A percentile compares a stretch with the other conserved stretches of the same genome.
Conservation (phyloP, 805 yeast genomes). For the Teunomyces tritomae region DNA sequence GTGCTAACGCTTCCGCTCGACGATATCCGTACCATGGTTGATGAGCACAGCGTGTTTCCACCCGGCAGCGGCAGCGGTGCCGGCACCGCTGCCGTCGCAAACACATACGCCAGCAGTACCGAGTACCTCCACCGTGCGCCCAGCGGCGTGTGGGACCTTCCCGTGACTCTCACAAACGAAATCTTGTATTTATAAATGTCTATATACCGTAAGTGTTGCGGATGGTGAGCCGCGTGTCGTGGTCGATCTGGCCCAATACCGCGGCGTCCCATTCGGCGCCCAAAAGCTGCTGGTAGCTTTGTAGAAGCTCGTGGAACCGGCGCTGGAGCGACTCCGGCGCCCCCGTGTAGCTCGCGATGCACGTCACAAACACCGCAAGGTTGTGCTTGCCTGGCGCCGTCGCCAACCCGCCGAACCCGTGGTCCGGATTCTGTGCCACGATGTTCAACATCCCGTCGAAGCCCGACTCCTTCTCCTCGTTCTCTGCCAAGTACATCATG, state of each 20-base stretch:
- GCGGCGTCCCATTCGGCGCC: slow-evolving; percentile 42
- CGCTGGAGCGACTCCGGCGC: slow-evolving; percentile 48
- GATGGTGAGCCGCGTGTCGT: slow-evolving; percentile 23
- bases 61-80: slow-evolving; percentile 4
- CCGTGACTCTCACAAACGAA: slow-evolving; percentile 65
- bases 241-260: slow-evolving; percentile 31
- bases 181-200: slow-evolving; percentile 45
- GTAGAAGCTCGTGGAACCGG: slow-evolving; percentile 43
- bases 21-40: slow-evolving; percentile 65
- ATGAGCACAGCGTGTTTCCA: slow-evolving; percentile 51
- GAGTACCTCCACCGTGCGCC: slow-evolving; percentile 52
- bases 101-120: slow-evolving; percentile 3
- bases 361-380: slow-evolving; percentile 53
- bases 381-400: slow-evolving; percentile 45
- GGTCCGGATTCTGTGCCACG: slow-evolving; percentile 61
- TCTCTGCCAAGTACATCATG: slow-evolving; percentile 66
- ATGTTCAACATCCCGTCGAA: slow-evolving; percentile 79
- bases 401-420: slow-evolving; percentile 48
- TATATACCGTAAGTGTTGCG: slow-evolving; percentile 20
- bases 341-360: slow-evolving; percentile 53
- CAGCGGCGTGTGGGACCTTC: slow-evolving; percentile 85
- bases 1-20: slow-evolving; percentile 58
- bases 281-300: slow-evolving; percentile 45
- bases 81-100: background rate
- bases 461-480: slow-evolving; percentile 85